Conservation (phyloP, 202 grass and related monocot species). For the Schoenoplectus triqueter region DNA sequence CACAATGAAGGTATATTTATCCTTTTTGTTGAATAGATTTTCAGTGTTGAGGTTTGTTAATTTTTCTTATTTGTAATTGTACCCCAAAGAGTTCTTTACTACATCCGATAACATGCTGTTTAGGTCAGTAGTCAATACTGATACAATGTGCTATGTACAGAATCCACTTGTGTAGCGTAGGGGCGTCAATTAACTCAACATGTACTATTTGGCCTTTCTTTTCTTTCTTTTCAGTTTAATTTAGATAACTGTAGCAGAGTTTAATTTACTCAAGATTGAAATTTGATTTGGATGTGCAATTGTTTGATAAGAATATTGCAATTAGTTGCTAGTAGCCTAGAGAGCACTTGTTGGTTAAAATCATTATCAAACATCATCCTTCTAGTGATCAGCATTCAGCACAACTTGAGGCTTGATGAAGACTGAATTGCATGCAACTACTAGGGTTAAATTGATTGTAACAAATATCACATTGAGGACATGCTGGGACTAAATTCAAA, state of each 20-base stretch:
- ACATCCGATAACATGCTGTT: neutral
- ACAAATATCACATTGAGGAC: neutral
- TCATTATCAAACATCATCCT: neutral
- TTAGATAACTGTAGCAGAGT: neutral
- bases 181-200: neutral
- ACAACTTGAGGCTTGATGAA: neutral
- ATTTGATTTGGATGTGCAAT: neutral
- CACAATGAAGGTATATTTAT: neutral
- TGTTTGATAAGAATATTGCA: conserved; percentile 3
- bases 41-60: neutral
- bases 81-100: neutral
- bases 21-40: neutral
- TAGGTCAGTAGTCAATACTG: neutral
- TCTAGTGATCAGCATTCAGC: neutral
- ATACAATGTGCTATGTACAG: neutral
- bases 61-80: neutral
- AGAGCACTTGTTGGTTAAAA: neutral
- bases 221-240: neutral
- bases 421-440: neutral
- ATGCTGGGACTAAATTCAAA: neutral
- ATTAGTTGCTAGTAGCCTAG: neutral
- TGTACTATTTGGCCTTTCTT: neutral
- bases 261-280: neutral
- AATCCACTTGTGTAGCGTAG: neutral
- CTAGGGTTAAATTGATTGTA: neutral